Evolutionary conservation across 2,329 filamentous ascomycete species (phyloP).

Genomic region (Colletotrichum sp.): DNA sequence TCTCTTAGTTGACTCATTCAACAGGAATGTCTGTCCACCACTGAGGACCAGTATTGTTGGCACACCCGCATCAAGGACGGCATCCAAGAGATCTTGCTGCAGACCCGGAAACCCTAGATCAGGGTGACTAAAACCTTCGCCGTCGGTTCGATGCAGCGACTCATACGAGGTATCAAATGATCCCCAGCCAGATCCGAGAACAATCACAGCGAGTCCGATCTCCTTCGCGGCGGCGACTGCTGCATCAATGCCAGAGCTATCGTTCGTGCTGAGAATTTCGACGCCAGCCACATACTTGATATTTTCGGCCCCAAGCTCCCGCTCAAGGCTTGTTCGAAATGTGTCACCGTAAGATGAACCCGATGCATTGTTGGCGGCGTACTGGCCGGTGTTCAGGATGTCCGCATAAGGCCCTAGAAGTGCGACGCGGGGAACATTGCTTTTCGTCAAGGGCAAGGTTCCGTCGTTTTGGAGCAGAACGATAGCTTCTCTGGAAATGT

Average conservation of each 20-base stretch:
- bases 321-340: conserved; percentile 23
- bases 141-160: conserved; percentile 35
- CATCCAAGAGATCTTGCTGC: conserved; percentile 38
- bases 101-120: conserved; percentile 34
- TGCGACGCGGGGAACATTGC: conserved; percentile 10
- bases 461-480: conserved; percentile 28
- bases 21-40: conserved; percentile 35
- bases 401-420: conserved; percentile 25
- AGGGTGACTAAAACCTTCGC: conserved; percentile 35
- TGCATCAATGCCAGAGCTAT: conserved; percentile 18
- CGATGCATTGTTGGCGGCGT: conserved; percentile 25
- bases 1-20: conserved; percentile 30
- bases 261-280: conserved; percentile 22
- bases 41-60: conserved; percentile 34
- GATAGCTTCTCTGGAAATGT: conserved; percentile 26
- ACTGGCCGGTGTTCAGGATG: conserved; percentile 25
- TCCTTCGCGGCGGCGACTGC: conserved; percentile 32
- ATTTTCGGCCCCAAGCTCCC: conserved; percentile 24
- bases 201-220: conserved; percentile 32
- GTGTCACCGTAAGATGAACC: conserved; percentile 25
- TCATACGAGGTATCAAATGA: conserved; percentile 25
- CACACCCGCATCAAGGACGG: conserved; percentile 33
- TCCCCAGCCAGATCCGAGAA: conserved; percentile 32
- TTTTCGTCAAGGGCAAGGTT: conserved; percentile 11
- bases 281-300: conserved; percentile 23